Evolutionary conservation across 23 red algal genomes (phyloP), one percentile per base, ranked within the genome.

Genomic region (Gracilaria caudata): DNA sequence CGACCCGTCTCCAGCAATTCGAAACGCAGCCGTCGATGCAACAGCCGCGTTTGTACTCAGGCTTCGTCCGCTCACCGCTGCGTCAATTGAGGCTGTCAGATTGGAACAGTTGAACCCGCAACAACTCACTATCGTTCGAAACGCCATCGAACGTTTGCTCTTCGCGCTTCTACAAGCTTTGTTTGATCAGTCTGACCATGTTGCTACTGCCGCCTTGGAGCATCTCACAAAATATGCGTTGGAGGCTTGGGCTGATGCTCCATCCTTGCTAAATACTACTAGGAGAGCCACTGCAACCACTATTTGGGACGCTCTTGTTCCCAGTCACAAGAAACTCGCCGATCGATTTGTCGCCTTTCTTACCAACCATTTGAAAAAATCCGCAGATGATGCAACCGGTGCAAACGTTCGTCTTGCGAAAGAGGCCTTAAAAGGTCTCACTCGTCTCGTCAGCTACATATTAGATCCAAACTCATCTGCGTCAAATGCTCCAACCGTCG

Each of bases 111-210:
- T 91, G 33, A 45, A 73, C 16, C 75, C 56, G 7, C 16, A 72
- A 17, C 87, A 91, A 61, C 3, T 82, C 6, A 19, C 46, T 10
- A 11, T 76, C 30, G 66, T 91, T 36, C 45, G 77, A 63, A 56
- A 41, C 47, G 29, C 75, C 24, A 59, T 91, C 24, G 87, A 91
- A 58, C 59, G 58, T 19, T 59, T 82, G 30, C 37, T 91, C 13
- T 73, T 82, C 60, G 76, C 75, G 20, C 63, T 91, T 46, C 63
- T 91, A 41, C 44, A 72, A 49, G 87, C 87, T 66, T 57, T 82
- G n/a, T 82, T 91, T 41, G 87, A 81, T 61, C 9, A 5, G 13
- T 45, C 57, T 13, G 77, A 91, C 37, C 32, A 74, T 4, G 87
- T 91, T 63, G 87, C 87, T 2, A 61, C 36, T 51, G 44, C 59